A percentile compares a stretch with the other conserved stretches of the same genome.
These are phyloP conservation scores for Medakamo hakoo DNA, from an alignment of 139 green algal genomes.

Conservation along the genomic window DNA sequence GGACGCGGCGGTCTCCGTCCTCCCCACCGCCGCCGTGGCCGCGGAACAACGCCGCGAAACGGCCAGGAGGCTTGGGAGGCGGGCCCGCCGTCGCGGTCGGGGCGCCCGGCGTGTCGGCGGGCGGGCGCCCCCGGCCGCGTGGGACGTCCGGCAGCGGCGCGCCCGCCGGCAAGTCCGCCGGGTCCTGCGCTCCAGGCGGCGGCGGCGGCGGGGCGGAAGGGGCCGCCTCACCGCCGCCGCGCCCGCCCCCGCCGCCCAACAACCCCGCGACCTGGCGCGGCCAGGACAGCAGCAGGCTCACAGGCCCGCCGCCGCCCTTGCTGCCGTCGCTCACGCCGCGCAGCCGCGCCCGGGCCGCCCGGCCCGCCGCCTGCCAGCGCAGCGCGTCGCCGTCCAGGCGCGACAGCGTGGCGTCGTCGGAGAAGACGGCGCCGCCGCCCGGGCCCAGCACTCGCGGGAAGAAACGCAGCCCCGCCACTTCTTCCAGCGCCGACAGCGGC, in stretches of 20 bases:
- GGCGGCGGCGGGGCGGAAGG: conserved; percentile 7
- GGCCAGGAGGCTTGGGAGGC: not conserved
- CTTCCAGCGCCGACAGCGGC: conserved; percentile 53
- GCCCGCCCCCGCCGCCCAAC: conserved; percentile 18
- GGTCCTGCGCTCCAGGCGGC: not conserved
- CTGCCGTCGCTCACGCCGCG: conserved; percentile 24
- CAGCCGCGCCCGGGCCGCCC: conserved; percentile 17
- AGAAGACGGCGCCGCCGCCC: not conserved
- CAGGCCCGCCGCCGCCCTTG: conserved; percentile 22
- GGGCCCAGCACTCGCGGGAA: not conserved
- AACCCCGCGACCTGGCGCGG: conserved; percentile 22
- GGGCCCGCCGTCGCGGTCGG: not conserved
- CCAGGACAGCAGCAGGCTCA: conserved; percentile 33
- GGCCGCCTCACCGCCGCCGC: no score
- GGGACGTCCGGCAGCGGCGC: no score
- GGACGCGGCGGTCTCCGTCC: conserved; percentile 8
- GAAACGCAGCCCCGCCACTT: conserved; percentile 25
- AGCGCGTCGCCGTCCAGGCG: not conserved
- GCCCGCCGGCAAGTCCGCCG: no score
- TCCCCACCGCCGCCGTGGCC: conserved; percentile 2
- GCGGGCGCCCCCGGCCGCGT: not conserved
- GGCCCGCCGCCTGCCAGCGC: conserved; percentile 33
- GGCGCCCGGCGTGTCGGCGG: not conserved
- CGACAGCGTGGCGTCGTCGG: not conserved
- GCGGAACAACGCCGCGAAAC: conserved; percentile 1